Conservation (phyloP, 2,329 filamentous ascomycete species). For the Neurospora sp. region DNA sequence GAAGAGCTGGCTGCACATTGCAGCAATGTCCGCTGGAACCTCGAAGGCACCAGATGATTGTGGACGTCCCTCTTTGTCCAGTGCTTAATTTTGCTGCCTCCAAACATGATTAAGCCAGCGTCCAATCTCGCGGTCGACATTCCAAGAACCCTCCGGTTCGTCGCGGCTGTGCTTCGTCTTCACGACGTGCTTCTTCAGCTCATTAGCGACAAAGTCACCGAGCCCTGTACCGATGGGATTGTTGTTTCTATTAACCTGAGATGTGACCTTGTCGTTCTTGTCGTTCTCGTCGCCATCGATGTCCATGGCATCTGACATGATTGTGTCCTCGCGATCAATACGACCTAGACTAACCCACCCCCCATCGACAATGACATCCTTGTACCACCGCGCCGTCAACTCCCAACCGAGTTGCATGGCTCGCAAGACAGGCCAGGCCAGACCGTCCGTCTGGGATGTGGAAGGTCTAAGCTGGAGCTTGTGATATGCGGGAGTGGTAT, state of each 20-base stretch:
- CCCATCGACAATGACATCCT: background rate
- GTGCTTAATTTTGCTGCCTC: background rate
- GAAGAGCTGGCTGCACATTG: background rate
- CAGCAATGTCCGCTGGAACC: background rate
- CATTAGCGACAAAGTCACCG: background rate
- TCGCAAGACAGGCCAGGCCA: background rate
- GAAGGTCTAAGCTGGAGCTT: background rate
- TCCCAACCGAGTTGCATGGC: background rate
- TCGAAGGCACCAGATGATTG: background rate
- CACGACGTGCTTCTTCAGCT: background rate
- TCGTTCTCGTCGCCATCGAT: background rate
- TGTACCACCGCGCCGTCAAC: background rate
- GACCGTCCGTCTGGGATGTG: background rate
- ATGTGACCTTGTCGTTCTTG: background rate
- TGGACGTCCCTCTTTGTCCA: background rate
- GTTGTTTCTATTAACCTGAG: background rate
- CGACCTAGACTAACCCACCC: no score
- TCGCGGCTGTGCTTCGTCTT: background rate
- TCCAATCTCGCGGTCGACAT: background rate
- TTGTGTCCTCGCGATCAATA: no score
- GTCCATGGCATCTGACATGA: background rate
- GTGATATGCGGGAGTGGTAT: background rate
- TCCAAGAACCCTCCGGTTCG: background rate
- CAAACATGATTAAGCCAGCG: background rate
- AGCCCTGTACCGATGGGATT: background rate